These are phyloP conservation scores for Schizophyllum amplum DNA, from an alignment of 1,284 basidiomycete genomes.

Conservation along the genomic window DNA sequence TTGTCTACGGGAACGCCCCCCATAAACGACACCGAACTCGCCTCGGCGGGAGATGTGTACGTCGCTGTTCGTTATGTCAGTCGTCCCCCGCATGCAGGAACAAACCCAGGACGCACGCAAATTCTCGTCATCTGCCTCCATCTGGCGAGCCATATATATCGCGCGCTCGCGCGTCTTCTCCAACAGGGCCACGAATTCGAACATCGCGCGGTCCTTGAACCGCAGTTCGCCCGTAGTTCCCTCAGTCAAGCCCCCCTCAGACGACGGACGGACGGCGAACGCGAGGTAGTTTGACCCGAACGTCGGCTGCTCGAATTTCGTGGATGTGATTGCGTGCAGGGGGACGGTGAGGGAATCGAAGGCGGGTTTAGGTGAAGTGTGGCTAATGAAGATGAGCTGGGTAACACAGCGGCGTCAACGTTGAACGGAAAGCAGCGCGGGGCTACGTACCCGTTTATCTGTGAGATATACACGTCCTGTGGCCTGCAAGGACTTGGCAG, in stretches of 20 bases:
- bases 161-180: conserved; percentile 70
- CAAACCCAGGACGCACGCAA: conserved; percentile 44
- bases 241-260: conserved; percentile 52
- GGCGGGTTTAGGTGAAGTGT: conserved; percentile 16
- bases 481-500: conserved; percentile 39
- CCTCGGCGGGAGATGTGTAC: conserved; percentile 44
- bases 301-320: conserved; percentile 67
- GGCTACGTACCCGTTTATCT: conserved; percentile 55
- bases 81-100: conserved; percentile 9
- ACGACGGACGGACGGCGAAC: conserved; percentile 57
- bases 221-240: conserved; percentile 62
- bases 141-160: conserved; percentile 64
- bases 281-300: conserved; percentile 61
- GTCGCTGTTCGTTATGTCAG: conserved; percentile 29
- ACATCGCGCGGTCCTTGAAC: conserved; percentile 59
- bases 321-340: conserved; percentile 53
- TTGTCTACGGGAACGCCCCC: conserved; percentile 39
- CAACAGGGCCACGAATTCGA: conserved; percentile 59
- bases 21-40: conserved; percentile 30
- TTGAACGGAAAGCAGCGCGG: no score
- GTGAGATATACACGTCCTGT: conserved; percentile 55
- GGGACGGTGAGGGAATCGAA: conserved; percentile 49
- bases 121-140: conserved; percentile 50
- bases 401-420: no score
- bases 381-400: conserved; percentile 60